Evolutionary conservation across 345 rosid species (phyloP), one percentile per base, ranked within the genome.

Genomic region (Eucalyptus cloeziana): DNA sequence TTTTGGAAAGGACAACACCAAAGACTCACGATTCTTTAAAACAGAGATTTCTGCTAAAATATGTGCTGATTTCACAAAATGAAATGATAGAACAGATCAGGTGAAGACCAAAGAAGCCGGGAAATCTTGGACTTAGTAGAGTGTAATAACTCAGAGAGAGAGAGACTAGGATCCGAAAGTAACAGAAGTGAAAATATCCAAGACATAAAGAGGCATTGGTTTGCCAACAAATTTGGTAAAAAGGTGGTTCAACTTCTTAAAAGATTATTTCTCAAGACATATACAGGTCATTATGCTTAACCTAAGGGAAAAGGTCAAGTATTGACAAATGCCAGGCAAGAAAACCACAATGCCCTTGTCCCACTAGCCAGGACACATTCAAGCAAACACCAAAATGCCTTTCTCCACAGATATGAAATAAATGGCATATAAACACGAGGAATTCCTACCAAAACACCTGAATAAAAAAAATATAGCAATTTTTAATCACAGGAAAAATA

Each of bases 401-500:
- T 13, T 51, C 54, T 51, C 19, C 54, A 1, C 14, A 51, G 17
- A 51, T 16, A 51, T 51, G 17, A 51, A 14, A 51, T 51, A 51
- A 51, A 51, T 51, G 54, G 17, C 54, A 51, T 15, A 51, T 51
- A 51, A 51, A 44, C 45, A 51, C 8, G 7, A 51, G 54, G 54
- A 15, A 16, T 15, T 51, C 19, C 17, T 51, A 51, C 52, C 19
- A 51, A 51, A 51, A 51, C 7, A 51, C 17, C 54, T 51, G 54
- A 51, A 51, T 16, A 43, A 51, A 51, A 50, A 50, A 51, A 15
- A 51, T 51, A 16, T 51, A 13, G 54, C 54, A 5, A 14, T 14
- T 51, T 51, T 51, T 14, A 51, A 51, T 51, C 7, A 51, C 7
- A 21, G 54, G 86, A 21, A 83, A 85, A 47, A 92, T 96, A 96